These are phyloP conservation scores for Martiniozyma asiatica DNA, from an alignment of 1,139 yeast species.

Conservation along the genomic window DNA sequence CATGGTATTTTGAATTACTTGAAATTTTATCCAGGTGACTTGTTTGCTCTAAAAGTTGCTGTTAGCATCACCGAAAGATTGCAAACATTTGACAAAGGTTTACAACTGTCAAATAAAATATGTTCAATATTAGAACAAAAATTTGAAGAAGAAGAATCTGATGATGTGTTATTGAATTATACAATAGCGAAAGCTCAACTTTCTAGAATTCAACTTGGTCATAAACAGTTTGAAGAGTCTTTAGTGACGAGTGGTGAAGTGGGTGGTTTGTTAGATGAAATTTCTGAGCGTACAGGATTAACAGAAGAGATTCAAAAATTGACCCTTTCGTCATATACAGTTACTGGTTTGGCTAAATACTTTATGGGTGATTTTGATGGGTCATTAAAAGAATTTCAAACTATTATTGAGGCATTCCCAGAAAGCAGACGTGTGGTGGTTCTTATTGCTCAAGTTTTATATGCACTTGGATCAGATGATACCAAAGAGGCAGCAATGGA, in stretches of 20 bases:
- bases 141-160: constrained; percentile 36
- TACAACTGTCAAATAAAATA: constrained; percentile 34
- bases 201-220: constrained; percentile 60
- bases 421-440: constrained; percentile 53
- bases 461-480: constrained; percentile 61
- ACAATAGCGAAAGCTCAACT: constrained; percentile 54
- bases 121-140: constrained; percentile 40
- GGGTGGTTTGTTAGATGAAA: constrained; percentile 35
- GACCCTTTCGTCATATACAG: constrained; percentile 50
- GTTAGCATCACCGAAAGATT: constrained; percentile 60
- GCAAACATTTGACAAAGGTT: constrained; percentile 44
- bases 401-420: constrained; percentile 43
- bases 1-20: constrained; percentile 65
- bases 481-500: constrained; percentile 73
- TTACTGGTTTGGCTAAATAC: constrained; percentile 58
- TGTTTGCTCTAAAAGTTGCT: constrained; percentile 48
- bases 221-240: constrained; percentile 41
- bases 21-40: constrained; percentile 53
- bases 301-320: constrained; percentile 22
- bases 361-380: constrained; percentile 49
- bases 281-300: constrained; percentile 22
- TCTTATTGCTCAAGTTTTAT: constrained; percentile 65
- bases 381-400: constrained; percentile 56
- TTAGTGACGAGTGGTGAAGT: constrained; percentile 50
- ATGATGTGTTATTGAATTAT: constrained; percentile 32